Evolutionary conservation across 352 stramenopile genomes (phyloP), one percentile per base, ranked within the genome.

Genomic region (Phytopythium litorale): DNA sequence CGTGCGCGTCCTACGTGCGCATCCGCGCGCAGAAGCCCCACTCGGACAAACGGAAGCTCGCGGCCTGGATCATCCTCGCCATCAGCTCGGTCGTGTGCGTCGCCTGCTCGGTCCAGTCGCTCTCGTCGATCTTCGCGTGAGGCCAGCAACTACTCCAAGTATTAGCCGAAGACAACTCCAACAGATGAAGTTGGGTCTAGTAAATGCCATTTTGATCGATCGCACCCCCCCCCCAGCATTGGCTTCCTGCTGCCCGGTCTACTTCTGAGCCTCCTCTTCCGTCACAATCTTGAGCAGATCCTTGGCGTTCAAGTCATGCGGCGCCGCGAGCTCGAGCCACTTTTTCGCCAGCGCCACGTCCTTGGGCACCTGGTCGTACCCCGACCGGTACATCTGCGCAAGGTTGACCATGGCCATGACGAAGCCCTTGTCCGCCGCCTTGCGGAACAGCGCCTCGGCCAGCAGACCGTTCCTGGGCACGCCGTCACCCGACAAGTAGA

Each of bases 371-470:
- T 77, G 69, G 15, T 71, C 84, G 51, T 91, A 87, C 0, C 87
- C 87, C 12, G 68, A 78, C 16, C 81, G 75, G 57, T 94, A 92
- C 84, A 95, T 92, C 37, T 94, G 80, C 33, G 87, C 87, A 33
- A 95, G 72, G 33, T 95, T 95, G 15, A 95, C 79, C 81, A 95
- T 95, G 13, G 87, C 87, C 81, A 94, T 91, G 62, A 91, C 81
- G 57, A 93, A 92, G 7, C 84, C 84, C 56, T 92, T 81, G 13
- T 91, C 84, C 0, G 87, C 84, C 6, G 87, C 82, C 37, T 75
- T 73, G 16, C 84, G 79, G 60, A 95, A 95, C 4, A 92, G 71
- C 35, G 79, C 68, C 51, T 92, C 86, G 7, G 87, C 87, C 58
- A 89, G 70, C 6, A 88, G 67, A 9, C 78, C 62, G 65, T 92